Evolutionary conservation across 345 rosid genomes (phyloP).

Genomic region (Crucihimalaya himalaica): DNA sequence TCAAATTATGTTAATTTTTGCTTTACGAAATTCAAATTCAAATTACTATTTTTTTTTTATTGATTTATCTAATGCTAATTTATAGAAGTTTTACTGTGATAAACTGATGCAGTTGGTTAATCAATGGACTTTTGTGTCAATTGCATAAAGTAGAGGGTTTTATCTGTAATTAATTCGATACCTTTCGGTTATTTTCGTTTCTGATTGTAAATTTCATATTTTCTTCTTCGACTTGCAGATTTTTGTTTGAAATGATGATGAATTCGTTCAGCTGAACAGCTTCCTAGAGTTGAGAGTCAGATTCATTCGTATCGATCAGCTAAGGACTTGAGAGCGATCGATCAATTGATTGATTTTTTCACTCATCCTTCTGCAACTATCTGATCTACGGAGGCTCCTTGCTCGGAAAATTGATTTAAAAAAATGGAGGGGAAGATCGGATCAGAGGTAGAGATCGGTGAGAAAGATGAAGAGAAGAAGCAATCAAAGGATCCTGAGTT

Average conservation of each 20-base stretch:
- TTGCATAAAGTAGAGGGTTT: background rate
- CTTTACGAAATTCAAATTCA: too few relatives aligned
- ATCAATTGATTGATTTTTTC: background rate
- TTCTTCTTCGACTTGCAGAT: background rate
- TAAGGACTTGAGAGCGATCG: background rate
- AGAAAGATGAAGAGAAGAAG: slow-evolving; percentile 25
- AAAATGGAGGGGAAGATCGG: slow-evolving; percentile 47
- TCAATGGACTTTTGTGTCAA: too few relatives aligned
- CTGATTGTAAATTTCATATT: background rate
- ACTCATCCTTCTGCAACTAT: background rate
- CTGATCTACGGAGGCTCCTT: background rate
- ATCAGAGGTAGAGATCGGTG: slow-evolving; percentile 36
- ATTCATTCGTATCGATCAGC: background rate
- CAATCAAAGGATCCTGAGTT: slow-evolving; percentile 63
- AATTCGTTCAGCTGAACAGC: background rate
- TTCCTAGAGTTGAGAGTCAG: background rate
- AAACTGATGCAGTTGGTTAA: too few relatives aligned
- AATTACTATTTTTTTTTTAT: too few relatives aligned
- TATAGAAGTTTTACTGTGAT: too few relatives aligned
- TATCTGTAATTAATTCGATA: background rate
- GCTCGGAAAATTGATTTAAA: slow-evolving; percentile 13
- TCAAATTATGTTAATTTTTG: too few relatives aligned
- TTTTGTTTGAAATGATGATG: background rate
- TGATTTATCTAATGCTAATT: too few relatives aligned
- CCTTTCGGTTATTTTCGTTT: slow-evolving; percentile 15